Evolutionary conservation across 345 rosid species (phyloP).

Genomic region (Gossypium thurberi): DNA sequence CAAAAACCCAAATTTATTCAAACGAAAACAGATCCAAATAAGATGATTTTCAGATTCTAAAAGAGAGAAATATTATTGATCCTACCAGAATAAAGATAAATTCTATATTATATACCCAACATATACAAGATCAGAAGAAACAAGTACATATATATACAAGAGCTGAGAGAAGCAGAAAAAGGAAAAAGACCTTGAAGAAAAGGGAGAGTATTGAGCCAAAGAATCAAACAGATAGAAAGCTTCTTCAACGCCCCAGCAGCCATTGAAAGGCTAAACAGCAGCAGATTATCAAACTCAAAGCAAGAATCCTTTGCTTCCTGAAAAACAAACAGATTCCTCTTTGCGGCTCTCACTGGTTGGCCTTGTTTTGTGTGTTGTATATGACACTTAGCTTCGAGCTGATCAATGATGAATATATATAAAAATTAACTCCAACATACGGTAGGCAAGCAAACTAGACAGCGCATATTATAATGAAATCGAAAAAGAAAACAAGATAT

Average conservation of each 20-base stretch:
- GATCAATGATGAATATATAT: not conserved
- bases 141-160: not conserved
- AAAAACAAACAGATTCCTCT: constrained; percentile 14
- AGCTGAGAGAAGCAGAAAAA: not conserved
- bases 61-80: not conserved
- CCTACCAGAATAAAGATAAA: too few relatives aligned
- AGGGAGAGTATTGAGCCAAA: constrained; percentile 30
- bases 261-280: constrained; percentile 33
- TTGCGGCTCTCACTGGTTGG: constrained; percentile 52
- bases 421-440: not conserved
- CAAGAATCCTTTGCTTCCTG: constrained; percentile 11
- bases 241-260: constrained; percentile 31
- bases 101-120: too few relatives aligned
- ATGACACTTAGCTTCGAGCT: not conserved
- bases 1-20: not conserved
- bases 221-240: constrained; percentile 28
- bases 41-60: not conserved
- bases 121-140: too few relatives aligned
- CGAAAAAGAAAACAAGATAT: not conserved
- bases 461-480: not conserved
- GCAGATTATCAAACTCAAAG: constrained; percentile 12
- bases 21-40: not conserved
- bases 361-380: constrained; percentile 33
- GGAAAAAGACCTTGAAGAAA: constrained; percentile 35
- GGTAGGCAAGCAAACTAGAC: not conserved